A percentile compares a stretch with the other conserved stretches of the same genome.
Conservation (phyloP, 2,329 filamentous ascomycete species). For the Lachnellula hyalina region DNA sequence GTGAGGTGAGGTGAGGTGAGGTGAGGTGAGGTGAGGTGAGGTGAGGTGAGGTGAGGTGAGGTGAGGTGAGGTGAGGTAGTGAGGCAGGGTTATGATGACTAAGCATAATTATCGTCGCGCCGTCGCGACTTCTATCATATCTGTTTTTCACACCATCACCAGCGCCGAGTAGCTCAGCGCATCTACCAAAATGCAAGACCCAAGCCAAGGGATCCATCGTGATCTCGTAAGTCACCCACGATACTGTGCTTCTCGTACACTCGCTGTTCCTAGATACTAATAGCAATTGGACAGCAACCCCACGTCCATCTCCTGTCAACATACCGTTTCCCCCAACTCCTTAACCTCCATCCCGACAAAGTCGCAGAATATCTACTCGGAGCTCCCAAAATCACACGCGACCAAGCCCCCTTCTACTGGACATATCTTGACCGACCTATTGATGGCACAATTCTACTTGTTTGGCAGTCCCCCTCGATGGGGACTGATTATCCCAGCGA, state of each 20-base stretch:
- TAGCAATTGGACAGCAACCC: constrained; percentile 18
- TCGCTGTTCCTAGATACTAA: constrained; percentile 8
- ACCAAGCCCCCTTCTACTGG: constrained; percentile 86
- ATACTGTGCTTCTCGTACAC: neutral
- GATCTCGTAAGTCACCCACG: constrained; percentile 36
- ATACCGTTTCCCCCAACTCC: constrained; percentile 71
- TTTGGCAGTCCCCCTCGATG: constrained; percentile 78
- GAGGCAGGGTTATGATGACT: no score
- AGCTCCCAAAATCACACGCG: constrained; percentile 79
- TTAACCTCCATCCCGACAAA: constrained; percentile 66
- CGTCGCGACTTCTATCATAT: neutral
- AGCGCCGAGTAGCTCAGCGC: neutral
- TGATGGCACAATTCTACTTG: constrained; percentile 77
- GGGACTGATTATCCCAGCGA: constrained; percentile 78
- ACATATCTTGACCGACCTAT: constrained; percentile 78
- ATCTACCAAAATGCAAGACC: constrained; percentile 38
- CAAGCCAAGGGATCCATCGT: constrained; percentile 39
- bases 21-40: no score
- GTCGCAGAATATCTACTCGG: constrained; percentile 79
- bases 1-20: no score
- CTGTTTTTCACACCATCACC: neutral
- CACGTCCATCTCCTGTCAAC: constrained; percentile 89
- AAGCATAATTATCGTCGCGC: neutral
- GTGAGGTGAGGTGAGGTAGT: no score
- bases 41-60: no score